These are phyloP conservation scores for Coemansia reversa DNA, from an alignment of 192 early-diverging fungal species.

Conservation along the genomic window DNA sequence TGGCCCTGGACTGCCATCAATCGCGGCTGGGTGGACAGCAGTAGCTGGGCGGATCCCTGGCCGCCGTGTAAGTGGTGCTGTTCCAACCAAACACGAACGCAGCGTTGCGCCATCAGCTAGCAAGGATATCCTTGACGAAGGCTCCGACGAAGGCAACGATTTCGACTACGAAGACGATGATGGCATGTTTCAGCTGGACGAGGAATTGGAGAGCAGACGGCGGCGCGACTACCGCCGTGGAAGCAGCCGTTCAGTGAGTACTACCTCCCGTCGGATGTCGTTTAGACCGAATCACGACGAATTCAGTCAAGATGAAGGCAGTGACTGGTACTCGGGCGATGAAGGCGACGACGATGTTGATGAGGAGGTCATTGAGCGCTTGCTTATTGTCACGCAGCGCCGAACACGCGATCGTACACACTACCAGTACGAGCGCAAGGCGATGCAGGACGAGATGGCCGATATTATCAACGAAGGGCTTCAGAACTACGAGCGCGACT, in stretches of 20 bases:
- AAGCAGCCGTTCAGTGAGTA: constrained; percentile 22
- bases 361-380: constrained; percentile 81
- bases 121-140: neutral
- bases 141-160: neutral
- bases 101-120: neutral
- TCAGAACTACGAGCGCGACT: constrained; percentile 82
- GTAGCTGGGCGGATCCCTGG: constrained; percentile 27
- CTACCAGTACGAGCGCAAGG: constrained; percentile 74
- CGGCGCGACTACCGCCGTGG: constrained; percentile 35
- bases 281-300: constrained; percentile 33
- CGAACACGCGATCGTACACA: constrained; percentile 67
- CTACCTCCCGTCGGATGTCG: constrained; percentile 28
- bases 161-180: constrained; percentile 61
- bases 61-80: constrained; percentile 3
- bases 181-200: constrained; percentile 77
- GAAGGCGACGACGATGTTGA: constrained; percentile 84
- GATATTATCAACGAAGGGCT: constrained; percentile 96
- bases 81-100: neutral
- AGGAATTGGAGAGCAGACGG: constrained; percentile 63
- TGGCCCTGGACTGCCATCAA: constrained; percentile 14
- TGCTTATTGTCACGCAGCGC: constrained; percentile 91
- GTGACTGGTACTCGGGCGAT: constrained; percentile 56
- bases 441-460: constrained; percentile 76
- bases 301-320: constrained; percentile 60
- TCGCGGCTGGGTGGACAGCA: constrained; percentile 30